These are phyloP conservation scores for Flaveria ramosissima DNA, from an alignment of 129 eudicot species.

Conservation along the genomic window DNA sequence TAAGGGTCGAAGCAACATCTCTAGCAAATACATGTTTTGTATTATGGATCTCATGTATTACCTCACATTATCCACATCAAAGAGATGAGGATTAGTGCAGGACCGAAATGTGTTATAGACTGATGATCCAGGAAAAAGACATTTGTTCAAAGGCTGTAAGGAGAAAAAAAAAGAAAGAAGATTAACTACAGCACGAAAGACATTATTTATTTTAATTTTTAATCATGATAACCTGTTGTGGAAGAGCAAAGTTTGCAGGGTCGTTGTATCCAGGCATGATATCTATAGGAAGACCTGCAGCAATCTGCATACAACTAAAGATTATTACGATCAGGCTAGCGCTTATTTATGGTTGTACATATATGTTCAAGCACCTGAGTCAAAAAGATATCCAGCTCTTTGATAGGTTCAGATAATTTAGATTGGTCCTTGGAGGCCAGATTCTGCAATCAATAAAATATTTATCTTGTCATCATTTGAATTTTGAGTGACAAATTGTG, in stretches of 20 bases:
- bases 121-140: conserved; percentile 92
- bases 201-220: neutral
- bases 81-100: conserved; percentile 87
- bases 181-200: neutral
- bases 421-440: conserved; percentile 79
- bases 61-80: conserved; percentile 87
- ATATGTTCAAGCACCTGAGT: conserved; percentile 59
- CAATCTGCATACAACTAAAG: conserved; percentile 55
- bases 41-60: conserved; percentile 30
- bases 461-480: conserved; percentile 1
- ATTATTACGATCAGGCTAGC: conserved; percentile 15
- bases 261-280: conserved; percentile 88
- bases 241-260: conserved; percentile 83
- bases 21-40: conserved; percentile 7
- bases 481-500: neutral
- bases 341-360: neutral
- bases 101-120: conserved; percentile 87
- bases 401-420: conserved; percentile 67
- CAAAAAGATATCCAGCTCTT: conserved; percentile 87
- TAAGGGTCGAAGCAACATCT: neutral
- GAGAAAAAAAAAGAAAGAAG: conserved; percentile 21
- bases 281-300: conserved; percentile 82
- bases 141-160: conserved; percentile 74
- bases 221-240: conserved; percentile 73
- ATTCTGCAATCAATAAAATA: conserved; percentile 50